A percentile compares a stretch with the other conserved stretches of the same genome.
These are phyloP conservation scores for Gossypium turneri DNA, from an alignment of 345 rosid species.

Conservation along the genomic window DNA sequence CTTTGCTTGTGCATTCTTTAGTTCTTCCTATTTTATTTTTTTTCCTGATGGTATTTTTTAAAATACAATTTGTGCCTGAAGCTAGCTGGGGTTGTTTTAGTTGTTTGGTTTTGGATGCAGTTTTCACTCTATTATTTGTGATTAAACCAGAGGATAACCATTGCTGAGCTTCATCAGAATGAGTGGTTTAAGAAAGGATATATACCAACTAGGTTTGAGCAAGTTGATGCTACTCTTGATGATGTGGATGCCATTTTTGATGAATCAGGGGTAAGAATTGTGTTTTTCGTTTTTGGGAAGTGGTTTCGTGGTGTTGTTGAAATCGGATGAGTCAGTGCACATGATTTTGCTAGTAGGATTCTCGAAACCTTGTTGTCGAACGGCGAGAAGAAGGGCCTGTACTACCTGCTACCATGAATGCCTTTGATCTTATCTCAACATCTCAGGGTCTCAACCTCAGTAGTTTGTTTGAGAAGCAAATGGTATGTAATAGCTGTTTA, in stretches of 20 bases:
- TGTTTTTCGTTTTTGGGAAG: conserved; percentile 1
- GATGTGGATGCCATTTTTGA: conserved; percentile 85
- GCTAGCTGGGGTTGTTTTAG: neutral
- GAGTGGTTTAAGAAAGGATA: conserved; percentile 99
- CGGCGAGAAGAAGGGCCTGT: conserved; percentile 63
- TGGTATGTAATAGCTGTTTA: conserved; percentile 41
- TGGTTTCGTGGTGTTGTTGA: conserved; percentile 4
- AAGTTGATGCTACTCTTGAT: conserved; percentile 67
- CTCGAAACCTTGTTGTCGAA: conserved; percentile 84
- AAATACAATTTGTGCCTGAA: neutral
- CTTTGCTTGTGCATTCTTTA: neutral
- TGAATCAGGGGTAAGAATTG: conserved; percentile 62
- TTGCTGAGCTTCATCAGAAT: conserved; percentile 74
- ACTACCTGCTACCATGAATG: conserved; percentile 90
- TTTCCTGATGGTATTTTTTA: neutral
- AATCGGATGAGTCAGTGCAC: conserved; percentile 8
- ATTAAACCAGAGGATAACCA: conserved; percentile 77
- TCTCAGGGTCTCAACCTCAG: conserved; percentile 98
- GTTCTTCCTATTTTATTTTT: neutral
- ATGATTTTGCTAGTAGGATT: conserved; percentile 44
- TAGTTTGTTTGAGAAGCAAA: conserved; percentile 88
- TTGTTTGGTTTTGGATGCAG: neutral
- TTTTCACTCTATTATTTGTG: conserved; percentile 23
- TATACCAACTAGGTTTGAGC: conserved; percentile 78
- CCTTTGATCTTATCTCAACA: conserved; percentile 94